Percentiles rank a stretch among this genome's conserved stretches.
Evolutionary conservation across 148 eudicot species (phyloP).

Genomic region (Spergularia marina): DNA sequence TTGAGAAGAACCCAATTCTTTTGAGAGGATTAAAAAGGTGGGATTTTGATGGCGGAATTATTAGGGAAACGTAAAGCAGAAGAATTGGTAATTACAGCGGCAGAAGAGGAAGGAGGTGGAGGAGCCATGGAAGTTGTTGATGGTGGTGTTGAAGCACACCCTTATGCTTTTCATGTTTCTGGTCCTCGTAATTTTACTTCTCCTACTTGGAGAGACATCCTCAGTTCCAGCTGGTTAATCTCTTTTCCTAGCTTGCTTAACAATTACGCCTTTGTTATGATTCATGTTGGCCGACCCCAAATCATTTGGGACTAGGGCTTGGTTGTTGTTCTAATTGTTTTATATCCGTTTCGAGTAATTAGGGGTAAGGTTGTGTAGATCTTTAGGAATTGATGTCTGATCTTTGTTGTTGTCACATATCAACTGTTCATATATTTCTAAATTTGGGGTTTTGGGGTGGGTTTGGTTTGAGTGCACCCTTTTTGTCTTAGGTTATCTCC

Average conservation of each 20-base stretch:
- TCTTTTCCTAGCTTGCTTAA: background rate
- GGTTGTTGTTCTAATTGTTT: background rate
- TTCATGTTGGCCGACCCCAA: no score
- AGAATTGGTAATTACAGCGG: background rate
- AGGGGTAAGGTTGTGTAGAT: background rate
- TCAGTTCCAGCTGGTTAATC: constrained; percentile 63
- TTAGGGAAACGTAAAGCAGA: constrained; percentile 18
- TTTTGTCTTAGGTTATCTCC: no score
- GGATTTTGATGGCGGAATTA: background rate
- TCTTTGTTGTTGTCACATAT: background rate
- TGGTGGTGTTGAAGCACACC: constrained; percentile 39
- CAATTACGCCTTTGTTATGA: no score
- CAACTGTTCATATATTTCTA: background rate
- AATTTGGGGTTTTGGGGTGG: background rate
- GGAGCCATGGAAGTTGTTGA: background rate
- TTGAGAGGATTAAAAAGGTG: constrained; percentile 1
- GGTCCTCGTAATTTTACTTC: constrained; percentile 74
- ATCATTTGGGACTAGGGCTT: background rate
- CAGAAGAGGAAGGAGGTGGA: background rate
- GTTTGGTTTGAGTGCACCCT: background rate
- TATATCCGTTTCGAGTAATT: background rate
- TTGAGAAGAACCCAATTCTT: constrained; percentile 18
- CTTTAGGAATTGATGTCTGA: background rate
- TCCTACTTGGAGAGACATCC: constrained; percentile 71
- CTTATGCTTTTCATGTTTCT: constrained; percentile 64